Base-by-base conservation (phyloP, 164 flowering plant species). In the Chimonanthus salicifolius region DNA sequence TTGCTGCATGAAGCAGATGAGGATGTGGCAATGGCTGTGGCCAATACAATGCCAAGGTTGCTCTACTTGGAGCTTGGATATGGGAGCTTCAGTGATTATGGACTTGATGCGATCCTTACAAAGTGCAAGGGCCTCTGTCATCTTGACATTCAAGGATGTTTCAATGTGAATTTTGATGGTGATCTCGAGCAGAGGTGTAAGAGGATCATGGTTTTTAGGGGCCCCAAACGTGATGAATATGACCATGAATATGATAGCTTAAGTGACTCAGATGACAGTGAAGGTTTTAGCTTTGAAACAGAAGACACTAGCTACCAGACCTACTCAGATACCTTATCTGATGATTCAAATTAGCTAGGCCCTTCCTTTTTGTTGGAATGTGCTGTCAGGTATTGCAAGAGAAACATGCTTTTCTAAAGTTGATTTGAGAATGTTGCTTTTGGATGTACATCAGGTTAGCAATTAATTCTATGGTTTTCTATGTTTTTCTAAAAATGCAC, bases 1-100 rank as follows among this genome's bases (percentile, higher is more conserved):
- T 83, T 75, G 6, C 8, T 3, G 9, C 46, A 4, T 18, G 13
- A 43, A 20, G 18, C 33, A 18, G 78, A 54, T 64, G 69, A 64
- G 6, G 89, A 85, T 4, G 97, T 90, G 79, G 97, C 97, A 13
- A 67, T 77, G 58, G 92, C 93, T 44, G 87, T 90, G 47, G 92
- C 97, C 11, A 46, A 80, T 71, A 85, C 94, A 51, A 92, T 92
- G 97, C 90, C 92, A 0, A 83, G 77, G 62, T 88, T 91, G 33
- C 80, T 79, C 80, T 88, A 85, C 74, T 88, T 91, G 20, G 91
- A 88, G 80, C 76, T 91, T 78, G 85, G 88, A 13, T 89, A 88
- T 78, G 76, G 79, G 44, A 78, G 76, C 18, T 73, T 90, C 64
- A 76, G 76, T 45, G 81, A 82, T 5, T 69, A 16, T 10, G 80